phyloP scores from a whole-genome alignment of 352 stramenopile species.

The Globisporangium barbulae region DNA sequence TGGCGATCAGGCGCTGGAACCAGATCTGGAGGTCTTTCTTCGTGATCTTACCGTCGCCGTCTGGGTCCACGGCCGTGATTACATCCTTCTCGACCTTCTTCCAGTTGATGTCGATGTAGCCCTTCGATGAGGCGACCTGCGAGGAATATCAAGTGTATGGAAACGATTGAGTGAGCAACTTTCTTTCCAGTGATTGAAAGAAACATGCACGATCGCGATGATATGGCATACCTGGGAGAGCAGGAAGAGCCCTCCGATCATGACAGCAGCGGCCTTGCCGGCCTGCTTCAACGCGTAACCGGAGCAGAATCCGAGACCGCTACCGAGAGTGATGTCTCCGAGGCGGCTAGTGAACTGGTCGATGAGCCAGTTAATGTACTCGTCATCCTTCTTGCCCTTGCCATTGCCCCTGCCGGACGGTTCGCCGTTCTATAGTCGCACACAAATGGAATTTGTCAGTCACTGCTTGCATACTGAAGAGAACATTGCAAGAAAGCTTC shows the following conservation, averaged over 20 bases:
- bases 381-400: slow-evolving; percentile 33
- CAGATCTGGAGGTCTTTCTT: slow-evolving; percentile 78
- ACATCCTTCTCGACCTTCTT: slow-evolving; percentile 87
- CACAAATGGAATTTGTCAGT: neutral
- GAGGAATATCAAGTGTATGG: neutral
- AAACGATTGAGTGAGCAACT: neutral
- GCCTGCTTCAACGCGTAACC: slow-evolving; percentile 84
- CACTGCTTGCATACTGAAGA: neutral
- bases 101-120: slow-evolving; percentile 91
- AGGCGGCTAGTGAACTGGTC: slow-evolving; percentile 56
- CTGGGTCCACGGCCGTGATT: slow-evolving; percentile 72
- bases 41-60: slow-evolving; percentile 85
- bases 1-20: slow-evolving; percentile 58
- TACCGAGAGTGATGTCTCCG: slow-evolving; percentile 70
- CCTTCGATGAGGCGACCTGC: slow-evolving; percentile 66
- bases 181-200: neutral
- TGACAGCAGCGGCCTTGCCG: slow-evolving; percentile 72
- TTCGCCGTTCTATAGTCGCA: slow-evolving; percentile 19
- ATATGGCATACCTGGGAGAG: slow-evolving; percentile 38
- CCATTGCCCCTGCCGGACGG: slow-evolving; percentile 23
- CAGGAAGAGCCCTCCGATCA: slow-evolving; percentile 77
- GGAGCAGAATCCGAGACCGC: slow-evolving; percentile 76
- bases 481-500: neutral
- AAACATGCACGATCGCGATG: neutral
- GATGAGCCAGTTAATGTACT: slow-evolving; percentile 61